phyloP scores from a whole-genome alignment of 2,329 filamentous ascomycete species.

The Venturia nashicola region DNA sequence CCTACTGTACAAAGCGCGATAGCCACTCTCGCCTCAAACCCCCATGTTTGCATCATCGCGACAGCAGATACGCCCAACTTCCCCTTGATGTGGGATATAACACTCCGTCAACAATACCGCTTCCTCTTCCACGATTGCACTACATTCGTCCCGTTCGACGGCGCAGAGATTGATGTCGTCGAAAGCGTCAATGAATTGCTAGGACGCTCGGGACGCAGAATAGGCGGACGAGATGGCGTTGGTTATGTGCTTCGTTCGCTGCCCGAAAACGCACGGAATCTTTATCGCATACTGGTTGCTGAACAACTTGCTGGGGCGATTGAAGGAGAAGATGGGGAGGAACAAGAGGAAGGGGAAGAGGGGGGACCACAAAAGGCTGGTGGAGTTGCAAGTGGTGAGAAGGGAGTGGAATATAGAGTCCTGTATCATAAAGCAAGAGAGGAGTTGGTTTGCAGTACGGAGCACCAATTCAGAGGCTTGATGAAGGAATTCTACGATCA shows the following conservation, averaged over 20 bases:
- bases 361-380: constrained; percentile 17
- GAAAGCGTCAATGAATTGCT: constrained; percentile 84
- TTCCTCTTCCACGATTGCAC: constrained; percentile 92
- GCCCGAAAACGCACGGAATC: constrained; percentile 78
- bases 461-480: constrained; percentile 88
- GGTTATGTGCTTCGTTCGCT: constrained; percentile 81
- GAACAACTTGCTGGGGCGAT: constrained; percentile 67
- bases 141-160: constrained; percentile 62
- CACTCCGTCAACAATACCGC: constrained; percentile 68
- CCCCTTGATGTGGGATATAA: constrained; percentile 77
- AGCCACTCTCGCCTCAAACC: constrained; percentile 62
- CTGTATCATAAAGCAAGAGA: constrained; percentile 93
- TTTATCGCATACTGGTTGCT: constrained; percentile 74
- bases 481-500: constrained; percentile 98
- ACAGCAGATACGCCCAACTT: constrained; percentile 86
- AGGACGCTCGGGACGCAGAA: constrained; percentile 63
- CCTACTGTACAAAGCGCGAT: constrained; percentile 58
- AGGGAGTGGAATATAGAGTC: constrained; percentile 75
- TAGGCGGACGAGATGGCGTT: constrained; percentile 84
- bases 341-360: constrained; percentile 20
- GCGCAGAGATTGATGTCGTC: constrained; percentile 63
- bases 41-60: constrained; percentile 58
- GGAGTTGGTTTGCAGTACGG: constrained; percentile 92
- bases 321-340: constrained; percentile 40
- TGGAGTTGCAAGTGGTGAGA: constrained; percentile 20